Percentiles rank a stretch among this genome's conserved stretches.
These are phyloP conservation scores for Pythium phragmiticola DNA, from an alignment of 352 stramenopile genomes.

Conservation along the genomic window DNA sequence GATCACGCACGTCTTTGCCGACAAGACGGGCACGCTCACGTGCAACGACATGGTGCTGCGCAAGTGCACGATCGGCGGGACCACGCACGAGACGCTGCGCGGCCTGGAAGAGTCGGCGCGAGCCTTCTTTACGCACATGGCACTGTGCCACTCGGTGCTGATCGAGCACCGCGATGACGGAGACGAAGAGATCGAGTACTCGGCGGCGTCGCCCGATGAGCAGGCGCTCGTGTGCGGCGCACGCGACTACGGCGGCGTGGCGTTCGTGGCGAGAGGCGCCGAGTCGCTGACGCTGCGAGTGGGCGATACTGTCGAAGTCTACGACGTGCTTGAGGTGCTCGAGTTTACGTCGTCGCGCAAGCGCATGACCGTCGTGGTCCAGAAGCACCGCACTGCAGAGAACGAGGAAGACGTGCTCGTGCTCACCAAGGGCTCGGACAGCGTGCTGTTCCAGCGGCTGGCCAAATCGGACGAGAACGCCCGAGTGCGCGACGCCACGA, in stretches of 20 bases:
- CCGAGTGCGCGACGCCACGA: conserved; percentile 37
- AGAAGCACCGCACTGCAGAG: conserved; percentile 32
- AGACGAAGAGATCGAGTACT: conserved; percentile 70
- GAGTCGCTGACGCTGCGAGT: conserved; percentile 54
- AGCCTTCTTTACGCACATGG: conserved; percentile 86
- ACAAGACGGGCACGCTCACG: conserved; percentile 88
- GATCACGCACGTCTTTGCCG: conserved; percentile 98
- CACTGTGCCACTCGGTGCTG: conserved; percentile 94
- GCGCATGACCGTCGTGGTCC: conserved; percentile 79
- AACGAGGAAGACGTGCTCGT: conserved; percentile 38
- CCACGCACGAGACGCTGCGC: conserved; percentile 52
- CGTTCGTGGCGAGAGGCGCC: conserved; percentile 61
- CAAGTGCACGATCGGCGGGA: conserved; percentile 73
- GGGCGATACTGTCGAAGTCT: conserved; percentile 43
- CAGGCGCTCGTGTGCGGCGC: conserved; percentile 75
- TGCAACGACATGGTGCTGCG: conserved; percentile 90
- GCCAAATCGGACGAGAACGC: conserved; percentile 35
- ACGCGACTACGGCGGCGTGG: conserved; percentile 68
- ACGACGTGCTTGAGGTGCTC: conserved; percentile 90
- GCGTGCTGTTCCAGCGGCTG: conserved; percentile 77
- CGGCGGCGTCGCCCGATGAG: conserved; percentile 86
- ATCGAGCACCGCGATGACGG: conserved; percentile 78
- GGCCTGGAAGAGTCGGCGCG: conserved; percentile 29
- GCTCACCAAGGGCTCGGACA: conserved; percentile 80
- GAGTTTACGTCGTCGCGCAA: conserved; percentile 91